phyloP scores from a whole-genome alignment of 1,139 yeast species.

The Yamadazyma mexicana region DNA sequence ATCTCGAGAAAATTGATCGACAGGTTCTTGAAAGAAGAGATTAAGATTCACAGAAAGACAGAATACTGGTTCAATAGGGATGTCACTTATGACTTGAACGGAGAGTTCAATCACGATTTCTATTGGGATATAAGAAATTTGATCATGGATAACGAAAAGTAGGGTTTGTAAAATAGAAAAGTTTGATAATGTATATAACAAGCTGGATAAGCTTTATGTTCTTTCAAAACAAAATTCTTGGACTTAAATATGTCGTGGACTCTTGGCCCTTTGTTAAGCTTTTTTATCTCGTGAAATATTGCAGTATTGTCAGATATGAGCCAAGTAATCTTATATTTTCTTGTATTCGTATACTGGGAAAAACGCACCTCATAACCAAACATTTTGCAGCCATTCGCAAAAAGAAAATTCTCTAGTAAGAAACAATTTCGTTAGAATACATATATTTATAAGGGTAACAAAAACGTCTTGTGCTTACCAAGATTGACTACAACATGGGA shows the following conservation, averaged over 20 bases:
- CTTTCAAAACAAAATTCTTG: no score
- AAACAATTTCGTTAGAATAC: background rate
- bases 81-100: conserved; percentile 28
- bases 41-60: conserved; percentile 47
- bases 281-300: background rate
- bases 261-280: background rate
- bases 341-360: no score
- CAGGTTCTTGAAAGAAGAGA: conserved; percentile 51
- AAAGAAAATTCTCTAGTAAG: no score
- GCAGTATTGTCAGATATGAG: background rate
- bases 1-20: conserved; percentile 40
- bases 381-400: conserved; percentile 4
- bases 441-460: conserved; percentile 1
- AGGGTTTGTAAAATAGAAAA: background rate
- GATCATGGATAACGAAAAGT: conserved; percentile 42
- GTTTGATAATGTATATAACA: background rate
- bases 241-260: background rate
- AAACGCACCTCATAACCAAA: no score
- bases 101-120: conserved; percentile 35
- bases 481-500: background rate
- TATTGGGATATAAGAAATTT: conserved; percentile 56
- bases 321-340: background rate
- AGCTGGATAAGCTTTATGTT: no score
- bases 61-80: conserved; percentile 53
- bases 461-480: background rate